phyloP scores from a whole-genome alignment of 73 alveolate genomes.

The Paramecium biaurelia region DNA sequence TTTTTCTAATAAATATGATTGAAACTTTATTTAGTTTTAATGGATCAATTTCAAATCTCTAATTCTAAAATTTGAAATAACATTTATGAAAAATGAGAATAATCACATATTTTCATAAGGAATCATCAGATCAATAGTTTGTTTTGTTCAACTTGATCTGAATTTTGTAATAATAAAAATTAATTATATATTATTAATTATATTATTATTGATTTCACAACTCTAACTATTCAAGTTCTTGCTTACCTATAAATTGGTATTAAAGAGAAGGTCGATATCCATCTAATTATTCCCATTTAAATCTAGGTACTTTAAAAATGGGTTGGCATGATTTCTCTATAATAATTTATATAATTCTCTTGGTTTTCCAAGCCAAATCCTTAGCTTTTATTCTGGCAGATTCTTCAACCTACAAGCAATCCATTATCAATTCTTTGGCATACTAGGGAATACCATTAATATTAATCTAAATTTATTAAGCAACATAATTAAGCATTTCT shows the following conservation, averaged over 20 bases:
- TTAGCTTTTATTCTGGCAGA: neutral
- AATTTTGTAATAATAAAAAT: neutral
- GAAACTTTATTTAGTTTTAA: no score
- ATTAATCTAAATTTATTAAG: neutral
- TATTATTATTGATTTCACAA: neutral
- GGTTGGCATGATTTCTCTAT: neutral
- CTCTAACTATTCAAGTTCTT: neutral
- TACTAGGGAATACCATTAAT: neutral
- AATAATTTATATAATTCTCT: neutral
- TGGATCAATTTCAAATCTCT: no score
- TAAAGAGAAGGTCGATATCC: neutral
- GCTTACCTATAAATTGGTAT: neutral
- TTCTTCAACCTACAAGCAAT: conserved; percentile 19
- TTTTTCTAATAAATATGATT: no score
- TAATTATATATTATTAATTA: neutral
- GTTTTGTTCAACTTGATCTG: no score
- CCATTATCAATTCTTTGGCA: conserved; percentile 4
- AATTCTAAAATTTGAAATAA: no score
- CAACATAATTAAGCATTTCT: conserved; percentile 33
- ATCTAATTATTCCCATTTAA: conserved; percentile 1
- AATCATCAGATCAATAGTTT: no score
- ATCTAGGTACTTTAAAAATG: neutral
- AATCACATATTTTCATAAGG: no score
- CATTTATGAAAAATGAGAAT: no score
- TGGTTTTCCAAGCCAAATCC: neutral